Percentiles rank a stretch among this genome's conserved stretches.
These are phyloP conservation scores for Phytophthora uliginosa DNA, from an alignment of 352 stramenopile species.

Conservation along the genomic window DNA sequence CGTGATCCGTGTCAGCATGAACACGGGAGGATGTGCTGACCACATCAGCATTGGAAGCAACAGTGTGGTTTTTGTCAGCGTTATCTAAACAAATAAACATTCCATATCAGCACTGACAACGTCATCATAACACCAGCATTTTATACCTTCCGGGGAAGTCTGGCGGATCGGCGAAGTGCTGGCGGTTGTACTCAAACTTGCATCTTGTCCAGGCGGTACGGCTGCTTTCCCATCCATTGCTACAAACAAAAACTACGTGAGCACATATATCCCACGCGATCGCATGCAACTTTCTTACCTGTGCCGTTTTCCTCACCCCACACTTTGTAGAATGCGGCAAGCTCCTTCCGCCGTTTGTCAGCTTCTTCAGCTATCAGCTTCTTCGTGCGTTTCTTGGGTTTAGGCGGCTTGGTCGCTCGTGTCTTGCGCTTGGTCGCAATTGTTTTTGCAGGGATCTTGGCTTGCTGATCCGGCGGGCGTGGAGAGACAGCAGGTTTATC, in stretches of 20 bases:
- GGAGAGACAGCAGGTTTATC: no score
- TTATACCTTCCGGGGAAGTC: no score
- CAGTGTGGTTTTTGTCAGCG: no score
- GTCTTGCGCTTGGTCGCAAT: no score
- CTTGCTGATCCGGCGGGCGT: no score
- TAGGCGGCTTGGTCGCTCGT: neutral
- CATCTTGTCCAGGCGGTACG: no score
- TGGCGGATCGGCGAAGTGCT: neutral
- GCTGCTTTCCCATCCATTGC: neutral
- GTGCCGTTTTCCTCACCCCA: conserved; percentile 4
- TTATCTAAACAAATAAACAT: neutral
- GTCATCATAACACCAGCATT: no score
- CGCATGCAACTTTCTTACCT: neutral
- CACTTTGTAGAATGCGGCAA: conserved; percentile 7
- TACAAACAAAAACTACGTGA: neutral
- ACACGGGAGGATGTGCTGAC: neutral
- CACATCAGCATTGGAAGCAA: neutral
- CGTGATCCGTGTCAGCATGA: conserved; percentile 7
- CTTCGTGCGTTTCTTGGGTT: neutral
- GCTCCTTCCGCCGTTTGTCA: neutral
- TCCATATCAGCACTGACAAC: neutral
- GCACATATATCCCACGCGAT: no score
- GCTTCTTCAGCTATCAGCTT: conserved; percentile 4
- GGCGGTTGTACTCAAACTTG: no score
- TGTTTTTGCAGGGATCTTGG: no score